Conservation (phyloP, 2,329 filamentous ascomycete genomes). For the Endocalyx cinctus region DNA sequence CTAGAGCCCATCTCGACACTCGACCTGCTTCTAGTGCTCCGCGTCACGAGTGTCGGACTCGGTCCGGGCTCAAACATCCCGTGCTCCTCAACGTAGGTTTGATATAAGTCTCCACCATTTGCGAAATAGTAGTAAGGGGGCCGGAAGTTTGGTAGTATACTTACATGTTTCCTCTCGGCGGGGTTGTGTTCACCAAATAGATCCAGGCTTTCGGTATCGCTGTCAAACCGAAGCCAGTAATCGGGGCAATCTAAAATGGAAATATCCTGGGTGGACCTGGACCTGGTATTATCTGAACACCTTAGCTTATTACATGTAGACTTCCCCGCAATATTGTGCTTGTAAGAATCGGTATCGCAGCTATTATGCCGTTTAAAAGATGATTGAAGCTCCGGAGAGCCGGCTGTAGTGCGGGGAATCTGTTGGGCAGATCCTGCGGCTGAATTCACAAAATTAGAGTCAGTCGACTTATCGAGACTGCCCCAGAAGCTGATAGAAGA, state of each 20-base stretch:
- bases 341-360: slow-evolving; percentile 20
- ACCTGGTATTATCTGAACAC: slow-evolving; percentile 25
- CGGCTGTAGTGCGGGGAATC: slow-evolving; percentile 19
- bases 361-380: slow-evolving; percentile 17
- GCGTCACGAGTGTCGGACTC: too few species aligned
- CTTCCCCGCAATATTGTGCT: slow-evolving; percentile 22
- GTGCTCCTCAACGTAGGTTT: too few species aligned
- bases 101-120: too few species aligned
- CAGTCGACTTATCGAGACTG: slow-evolving; percentile 26
- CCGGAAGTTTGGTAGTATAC: too few species aligned
- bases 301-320: slow-evolving; percentile 23
- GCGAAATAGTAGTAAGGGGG: too few species aligned
- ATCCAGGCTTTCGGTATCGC: slow-evolving; percentile 28
- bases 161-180: too few species aligned
- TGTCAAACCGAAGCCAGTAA: slow-evolving; percentile 32
- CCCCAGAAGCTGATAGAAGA: slow-evolving; percentile 30
- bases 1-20: too few species aligned
- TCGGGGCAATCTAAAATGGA: slow-evolving; percentile 29
- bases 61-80: too few species aligned
- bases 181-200: slow-evolving; percentile 16
- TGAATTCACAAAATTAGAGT: slow-evolving; percentile 24
- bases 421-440: slow-evolving; percentile 21
- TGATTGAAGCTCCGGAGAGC: slow-evolving; percentile 22
- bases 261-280: slow-evolving; percentile 21
- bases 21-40: too few species aligned